Conservation (phyloP, 1,284 basidiomycete species). For the Rhodotorula sp. region DNA sequence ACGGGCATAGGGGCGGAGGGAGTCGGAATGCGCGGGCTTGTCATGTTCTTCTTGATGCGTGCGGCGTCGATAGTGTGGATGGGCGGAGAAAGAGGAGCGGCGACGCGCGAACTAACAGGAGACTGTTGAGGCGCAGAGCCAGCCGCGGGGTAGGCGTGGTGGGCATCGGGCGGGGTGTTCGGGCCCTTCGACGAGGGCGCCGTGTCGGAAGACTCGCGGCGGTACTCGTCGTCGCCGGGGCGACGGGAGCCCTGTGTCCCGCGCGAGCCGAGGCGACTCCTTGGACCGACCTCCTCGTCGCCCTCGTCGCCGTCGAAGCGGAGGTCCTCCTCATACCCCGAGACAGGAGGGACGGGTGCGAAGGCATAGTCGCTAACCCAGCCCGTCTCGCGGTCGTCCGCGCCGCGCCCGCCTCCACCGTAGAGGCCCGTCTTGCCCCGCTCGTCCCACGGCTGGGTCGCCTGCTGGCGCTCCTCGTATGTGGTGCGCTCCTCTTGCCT, state of each 20-base stretch:
- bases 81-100: background rate
- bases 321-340: slow-evolving; percentile 31
- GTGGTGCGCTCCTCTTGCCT: background rate
- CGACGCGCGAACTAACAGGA: background rate
- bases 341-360: background rate
- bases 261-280: background rate
- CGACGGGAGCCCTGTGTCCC: background rate
- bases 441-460: slow-evolving; percentile 34
- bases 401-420: slow-evolving; percentile 40
- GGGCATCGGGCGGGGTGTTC: slow-evolving; percentile 10
- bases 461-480: background rate
- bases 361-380: slow-evolving; percentile 35
- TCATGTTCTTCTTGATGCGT: slow-evolving; percentile 3
- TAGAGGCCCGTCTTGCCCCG: slow-evolving; percentile 39
- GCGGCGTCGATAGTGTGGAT: slow-evolving; percentile 8
- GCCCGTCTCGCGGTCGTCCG: slow-evolving; percentile 40
- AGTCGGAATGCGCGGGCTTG: background rate
- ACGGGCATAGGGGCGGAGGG: slow-evolving; percentile 7
- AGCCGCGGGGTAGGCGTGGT: background rate
- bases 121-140: background rate
- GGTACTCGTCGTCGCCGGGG: background rate
- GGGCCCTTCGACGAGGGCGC: slow-evolving; percentile 25
- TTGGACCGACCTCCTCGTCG: slow-evolving; percentile 3
- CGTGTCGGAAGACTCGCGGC: slow-evolving; percentile 14
- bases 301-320: slow-evolving; percentile 16